Percentiles rank a stretch among this genome's conserved stretches.
phyloP scores from a whole-genome alignment of 164 flowering plant species.

The Nelumbo lutea region DNA sequence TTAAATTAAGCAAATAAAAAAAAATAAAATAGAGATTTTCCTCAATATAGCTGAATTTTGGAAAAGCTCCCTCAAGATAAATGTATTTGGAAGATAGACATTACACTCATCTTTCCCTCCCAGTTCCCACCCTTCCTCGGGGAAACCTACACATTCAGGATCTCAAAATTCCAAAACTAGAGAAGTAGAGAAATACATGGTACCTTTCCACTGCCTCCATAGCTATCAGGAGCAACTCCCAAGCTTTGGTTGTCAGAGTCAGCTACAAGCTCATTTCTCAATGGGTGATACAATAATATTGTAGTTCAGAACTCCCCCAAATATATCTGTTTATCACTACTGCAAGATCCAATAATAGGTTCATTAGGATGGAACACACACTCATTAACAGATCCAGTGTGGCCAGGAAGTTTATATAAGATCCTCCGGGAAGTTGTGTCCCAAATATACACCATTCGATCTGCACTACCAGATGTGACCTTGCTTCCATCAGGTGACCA shows the following conservation, averaged over 20 bases:
- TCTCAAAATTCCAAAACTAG: neutral
- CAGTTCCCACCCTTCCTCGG: too few relatives aligned
- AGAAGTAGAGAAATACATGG: slow-evolving; percentile 3
- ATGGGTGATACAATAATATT: neutral
- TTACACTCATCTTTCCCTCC: too few relatives aligned
- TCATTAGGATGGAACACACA: slow-evolving; percentile 82
- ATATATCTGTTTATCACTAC: slow-evolving; percentile 90
- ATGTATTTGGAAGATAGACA: too few relatives aligned
- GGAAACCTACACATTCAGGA: neutral
- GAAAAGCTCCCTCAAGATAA: too few relatives aligned
- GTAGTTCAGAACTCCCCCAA: slow-evolving; percentile 67
- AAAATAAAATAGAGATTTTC: too few relatives aligned
- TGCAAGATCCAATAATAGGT: slow-evolving; percentile 87
- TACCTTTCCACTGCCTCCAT: slow-evolving; percentile 2
- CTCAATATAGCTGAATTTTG: too few relatives aligned
- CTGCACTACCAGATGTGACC: slow-evolving; percentile 93
- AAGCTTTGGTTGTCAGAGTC: neutral
- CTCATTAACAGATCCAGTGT: slow-evolving; percentile 93
- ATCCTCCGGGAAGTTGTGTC: slow-evolving; percentile 88
- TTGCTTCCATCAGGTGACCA: slow-evolving; percentile 99
- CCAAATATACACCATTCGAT: slow-evolving; percentile 95
- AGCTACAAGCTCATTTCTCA: neutral
- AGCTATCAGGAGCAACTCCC: neutral
- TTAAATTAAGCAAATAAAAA: too few relatives aligned
- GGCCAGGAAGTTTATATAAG: slow-evolving; percentile 94